A percentile compares a stretch with the other conserved stretches of the same genome.
These are phyloP conservation scores for Vigna hirtella DNA, from an alignment of 306 rosid species.

Conservation along the genomic window DNA sequence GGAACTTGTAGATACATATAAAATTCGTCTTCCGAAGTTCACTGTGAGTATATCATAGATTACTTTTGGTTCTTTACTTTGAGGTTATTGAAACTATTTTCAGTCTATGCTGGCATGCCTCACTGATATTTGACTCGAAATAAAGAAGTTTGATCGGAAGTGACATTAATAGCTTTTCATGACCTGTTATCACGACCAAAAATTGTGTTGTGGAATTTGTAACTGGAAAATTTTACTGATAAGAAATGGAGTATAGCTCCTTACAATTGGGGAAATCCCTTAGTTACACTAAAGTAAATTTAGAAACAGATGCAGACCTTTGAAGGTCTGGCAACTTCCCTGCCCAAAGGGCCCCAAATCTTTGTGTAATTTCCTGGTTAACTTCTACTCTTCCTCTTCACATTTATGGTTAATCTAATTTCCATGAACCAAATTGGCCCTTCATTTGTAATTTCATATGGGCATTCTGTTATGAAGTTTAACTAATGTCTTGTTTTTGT, in stretches of 20 bases:
- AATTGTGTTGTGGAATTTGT: background rate
- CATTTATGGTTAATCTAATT: too few species aligned
- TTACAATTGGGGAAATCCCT: background rate
- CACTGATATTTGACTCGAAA: background rate
- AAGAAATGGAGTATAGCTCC: background rate
- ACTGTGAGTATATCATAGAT: conserved; percentile 70
- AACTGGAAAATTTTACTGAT: background rate
- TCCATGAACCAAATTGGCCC: too few species aligned
- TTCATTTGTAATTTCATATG: too few species aligned
- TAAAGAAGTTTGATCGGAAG: conserved; percentile 18
- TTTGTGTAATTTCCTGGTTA: too few species aligned
- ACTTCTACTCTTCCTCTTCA: too few species aligned
- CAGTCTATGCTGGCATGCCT: background rate
- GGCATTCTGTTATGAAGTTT: too few species aligned
- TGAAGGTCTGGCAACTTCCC: too few species aligned
- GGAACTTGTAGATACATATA: conserved; percentile 97
- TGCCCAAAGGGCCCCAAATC: too few species aligned
- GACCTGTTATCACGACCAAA: background rate
- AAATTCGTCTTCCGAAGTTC: conserved; percentile 92
- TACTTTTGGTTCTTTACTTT: conserved; percentile 28
- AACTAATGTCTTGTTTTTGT: too few species aligned
- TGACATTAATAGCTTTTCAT: conserved; percentile 9
- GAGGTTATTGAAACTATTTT: background rate
- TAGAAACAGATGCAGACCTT: too few species aligned
- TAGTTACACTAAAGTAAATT: background rate